phyloP scores from a whole-genome alignment of 129 eudicot species.

The Saussurea involucrata region DNA sequence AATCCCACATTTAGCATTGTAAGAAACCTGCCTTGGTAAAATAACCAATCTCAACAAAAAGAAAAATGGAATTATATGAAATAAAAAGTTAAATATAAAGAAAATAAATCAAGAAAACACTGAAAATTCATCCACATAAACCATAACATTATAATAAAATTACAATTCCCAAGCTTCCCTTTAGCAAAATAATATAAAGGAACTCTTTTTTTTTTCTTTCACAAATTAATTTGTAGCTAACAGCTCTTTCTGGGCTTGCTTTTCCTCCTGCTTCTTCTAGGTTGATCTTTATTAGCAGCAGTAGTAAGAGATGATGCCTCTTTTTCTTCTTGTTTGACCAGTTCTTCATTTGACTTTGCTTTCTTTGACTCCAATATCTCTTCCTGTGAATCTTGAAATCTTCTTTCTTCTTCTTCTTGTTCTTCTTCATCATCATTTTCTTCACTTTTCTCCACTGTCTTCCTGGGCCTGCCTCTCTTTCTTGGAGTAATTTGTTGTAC shows the following conservation, averaged over 20 bases:
- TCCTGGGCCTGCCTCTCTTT: conserved; percentile 73
- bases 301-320: conserved; percentile 17
- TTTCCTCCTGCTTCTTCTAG: conserved; percentile 58
- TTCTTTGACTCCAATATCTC: conserved; percentile 35
- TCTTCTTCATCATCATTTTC: conserved; percentile 22
- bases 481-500: conserved; percentile 49
- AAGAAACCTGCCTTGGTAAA: no score
- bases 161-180: conserved; percentile 23
- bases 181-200: conserved; percentile 11
- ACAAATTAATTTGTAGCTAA: conserved; percentile 21
- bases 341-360: conserved; percentile 26
- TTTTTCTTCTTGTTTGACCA: conserved; percentile 31
- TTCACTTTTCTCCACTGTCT: conserved; percentile 39
- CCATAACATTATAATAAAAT: conserved; percentile 5
- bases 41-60: neutral
- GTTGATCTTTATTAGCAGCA: conserved; percentile 19
- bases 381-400: conserved; percentile 19
- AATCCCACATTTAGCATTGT: no score
- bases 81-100: neutral
- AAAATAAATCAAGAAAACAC: neutral
- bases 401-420: conserved; percentile 18
- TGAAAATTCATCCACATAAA: conserved; percentile 8
- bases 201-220: neutral
- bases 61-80: neutral
- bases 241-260: conserved; percentile 66